Evolutionary conservation across 2,329 filamentous ascomycete species (phyloP), one percentile per base, ranked within the genome.

Genomic region (Fusarium compactum): DNA sequence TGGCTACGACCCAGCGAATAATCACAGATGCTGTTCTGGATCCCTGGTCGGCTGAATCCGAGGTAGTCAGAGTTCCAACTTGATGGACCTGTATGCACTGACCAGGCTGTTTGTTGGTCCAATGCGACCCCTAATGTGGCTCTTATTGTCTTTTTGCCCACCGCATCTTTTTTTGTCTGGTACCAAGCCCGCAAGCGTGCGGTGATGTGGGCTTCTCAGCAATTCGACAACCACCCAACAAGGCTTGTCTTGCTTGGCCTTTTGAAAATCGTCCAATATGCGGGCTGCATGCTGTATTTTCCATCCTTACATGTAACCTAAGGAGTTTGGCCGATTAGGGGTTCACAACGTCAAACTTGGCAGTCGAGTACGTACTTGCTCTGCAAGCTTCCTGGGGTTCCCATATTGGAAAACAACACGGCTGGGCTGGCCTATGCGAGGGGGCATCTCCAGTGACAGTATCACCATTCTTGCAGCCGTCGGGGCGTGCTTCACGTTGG

Each of bases 21-120:
- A 45, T 18, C 48, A 66, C 43, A 47, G 34, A 32, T 46, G 43
- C 11, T 46, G 24, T 51, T 25, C 14, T 46, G 25, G 41, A 65
- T 70, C 72, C 72, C 59, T 74, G 72, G 41, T 69, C 72, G 70
- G 72, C 70, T 74, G 72, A 75, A 65, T 58, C 55, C 38, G 51
- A 65, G 20, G 47, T 27, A 57, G 47, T 44, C 59, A 61, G 48
- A 52, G 58, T 58, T 61, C 57, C 62, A 70, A 53, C 41, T 56
- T 52, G 38, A 72, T 63, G 51, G 69, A 54, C 62, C 58, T 56
- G 46, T 48, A 62, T 54, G 65, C 71, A 68, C 65, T 57, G 48
- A 48, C 68, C 68, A 61, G 32, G 30, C 44, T 24, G 43, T 43
- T 29, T 41, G 44, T 52, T 62, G 52, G 59, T 56, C 55, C 48